Base-by-base conservation (phyloP, 2,329 filamentous ascomycete genomes). In the Penicillium capsulatum region DNA sequence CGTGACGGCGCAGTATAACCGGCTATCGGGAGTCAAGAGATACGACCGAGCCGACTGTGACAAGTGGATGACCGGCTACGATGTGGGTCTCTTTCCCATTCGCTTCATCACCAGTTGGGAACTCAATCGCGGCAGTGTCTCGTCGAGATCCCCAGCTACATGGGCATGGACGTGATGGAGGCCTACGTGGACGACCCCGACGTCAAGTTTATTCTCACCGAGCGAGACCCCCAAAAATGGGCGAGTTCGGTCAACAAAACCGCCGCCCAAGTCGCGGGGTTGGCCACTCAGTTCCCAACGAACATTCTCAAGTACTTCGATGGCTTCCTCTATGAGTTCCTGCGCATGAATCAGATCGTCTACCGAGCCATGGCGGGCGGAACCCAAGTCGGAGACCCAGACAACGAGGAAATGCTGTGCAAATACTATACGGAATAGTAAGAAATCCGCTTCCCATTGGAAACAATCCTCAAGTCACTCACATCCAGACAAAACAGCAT, bases 181-280 rank as follows among this genome's bases (percentile, higher is more conserved):
- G 40, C 36, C 1, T 56, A 57, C 20, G 40, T 38, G 2, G 13
- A 48, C 3, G 54, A 57, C 16, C 54, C 54, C 0, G 35, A 55
- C 9, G 48, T 57, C 3, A 57, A 57, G 13, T 56, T 57, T 17
- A 56, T 57, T 9, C 37, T 57, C 6, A 56, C 53, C 0, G 51
- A 57, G 28, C 45, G 54, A 11, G 14, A 28, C 10, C 53, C 54
- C 0, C 37, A 50, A 13, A 53, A 48, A 31, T 57, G 54, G 54
- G 51, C 42, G 0, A 38, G 17, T 10, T 57, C 54, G 0, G 19
- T 55, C 24, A 53, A 56, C 10, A 54, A 53, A 7, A 51, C 53
- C 1, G 20, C 44, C 5, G 53, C 37, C 0, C 31, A 38, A 4
- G 33, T 49, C 0, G 35, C 38, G 1, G n/a, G 11, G 11, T 20